These are phyloP conservation scores for Toxicodendron radicans DNA, from an alignment of 345 rosid species.

Conservation along the genomic window DNA sequence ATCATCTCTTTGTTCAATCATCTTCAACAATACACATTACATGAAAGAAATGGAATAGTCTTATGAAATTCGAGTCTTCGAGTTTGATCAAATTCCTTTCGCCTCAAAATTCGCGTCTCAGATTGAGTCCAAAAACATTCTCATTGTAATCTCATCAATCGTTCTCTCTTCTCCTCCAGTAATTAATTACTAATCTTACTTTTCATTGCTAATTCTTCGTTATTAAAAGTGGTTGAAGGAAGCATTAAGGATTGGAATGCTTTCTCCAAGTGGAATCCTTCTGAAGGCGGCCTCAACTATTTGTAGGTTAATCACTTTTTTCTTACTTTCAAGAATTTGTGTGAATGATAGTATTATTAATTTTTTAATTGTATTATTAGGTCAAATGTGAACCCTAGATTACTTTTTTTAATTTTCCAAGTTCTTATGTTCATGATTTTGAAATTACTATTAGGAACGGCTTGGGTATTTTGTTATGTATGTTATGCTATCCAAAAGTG, in stretches of 20 bases:
- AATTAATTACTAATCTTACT: background rate
- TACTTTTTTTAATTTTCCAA: background rate
- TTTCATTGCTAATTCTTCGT: background rate
- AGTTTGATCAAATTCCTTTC: slow-evolving; percentile 54
- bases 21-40: background rate
- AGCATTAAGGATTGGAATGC: slow-evolving; percentile 66
- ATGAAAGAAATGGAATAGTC: slow-evolving; percentile 31
- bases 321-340: background rate
- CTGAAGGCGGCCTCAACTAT: slow-evolving; percentile 68
- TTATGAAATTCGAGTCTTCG: slow-evolving; percentile 40
- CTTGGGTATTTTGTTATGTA: slow-evolving; percentile 66
- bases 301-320: slow-evolving; percentile 50
- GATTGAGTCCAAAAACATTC: slow-evolving; percentile 67
- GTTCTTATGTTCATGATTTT: slow-evolving; percentile 6
- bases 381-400: background rate
- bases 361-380: background rate
- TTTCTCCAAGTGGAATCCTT: slow-evolving; percentile 65
- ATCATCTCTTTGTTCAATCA: no score
- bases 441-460: slow-evolving; percentile 44
- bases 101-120: slow-evolving; percentile 50
- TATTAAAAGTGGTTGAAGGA: slow-evolving; percentile 56
- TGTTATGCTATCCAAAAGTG: slow-evolving; percentile 73
- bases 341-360: background rate
- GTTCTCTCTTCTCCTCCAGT: no score
- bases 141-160: slow-evolving; percentile 44